Evolutionary conservation across 2,329 filamentous ascomycete genomes (phyloP).

Genomic region (Leptographium wingfieldii): DNA sequence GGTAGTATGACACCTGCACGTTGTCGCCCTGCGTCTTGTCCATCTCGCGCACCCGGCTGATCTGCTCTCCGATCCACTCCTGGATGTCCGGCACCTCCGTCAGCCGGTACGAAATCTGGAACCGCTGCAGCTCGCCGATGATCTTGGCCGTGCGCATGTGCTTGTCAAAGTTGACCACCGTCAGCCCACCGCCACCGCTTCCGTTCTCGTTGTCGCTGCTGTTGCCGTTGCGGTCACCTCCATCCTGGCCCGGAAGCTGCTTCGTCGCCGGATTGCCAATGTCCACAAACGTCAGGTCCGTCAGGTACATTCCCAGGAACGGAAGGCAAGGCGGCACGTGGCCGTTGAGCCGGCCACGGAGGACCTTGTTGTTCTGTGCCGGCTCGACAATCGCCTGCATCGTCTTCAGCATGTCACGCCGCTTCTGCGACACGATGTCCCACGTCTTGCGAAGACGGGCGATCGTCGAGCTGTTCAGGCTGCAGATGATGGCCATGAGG

Average conservation of each 20-base stretch:
- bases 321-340: slow-evolving; percentile 87
- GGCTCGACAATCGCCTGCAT: slow-evolving; percentile 81
- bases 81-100: slow-evolving; percentile 78
- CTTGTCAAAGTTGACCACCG: slow-evolving; percentile 96
- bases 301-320: slow-evolving; percentile 92
- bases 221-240: slow-evolving; percentile 19
- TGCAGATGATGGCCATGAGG: slow-evolving; percentile 93
- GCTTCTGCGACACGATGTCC: slow-evolving; percentile 76
- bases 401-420: slow-evolving; percentile 63
- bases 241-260: slow-evolving; percentile 45
- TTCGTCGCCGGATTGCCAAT: slow-evolving; percentile 84
- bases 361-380: slow-evolving; percentile 77
- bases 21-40: slow-evolving; percentile 36
- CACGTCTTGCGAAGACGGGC: slow-evolving; percentile 80
- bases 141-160: slow-evolving; percentile 90
- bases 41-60: slow-evolving; percentile 57
- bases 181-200: slow-evolving; percentile 50
- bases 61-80: slow-evolving; percentile 78
- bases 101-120: slow-evolving; percentile 86
- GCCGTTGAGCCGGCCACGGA: slow-evolving; percentile 71
- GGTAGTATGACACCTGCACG: slow-evolving; percentile 55
- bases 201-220: neutral
- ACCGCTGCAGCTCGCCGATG: slow-evolving; percentile 88
- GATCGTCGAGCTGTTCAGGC: slow-evolving; percentile 83
- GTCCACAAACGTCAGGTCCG: slow-evolving; percentile 90